A percentile compares a stretch with the other conserved stretches of the same genome.
phyloP scores from a whole-genome alignment of 2,329 filamentous ascomycete genomes.

The Elsinoe arachidis region DNA sequence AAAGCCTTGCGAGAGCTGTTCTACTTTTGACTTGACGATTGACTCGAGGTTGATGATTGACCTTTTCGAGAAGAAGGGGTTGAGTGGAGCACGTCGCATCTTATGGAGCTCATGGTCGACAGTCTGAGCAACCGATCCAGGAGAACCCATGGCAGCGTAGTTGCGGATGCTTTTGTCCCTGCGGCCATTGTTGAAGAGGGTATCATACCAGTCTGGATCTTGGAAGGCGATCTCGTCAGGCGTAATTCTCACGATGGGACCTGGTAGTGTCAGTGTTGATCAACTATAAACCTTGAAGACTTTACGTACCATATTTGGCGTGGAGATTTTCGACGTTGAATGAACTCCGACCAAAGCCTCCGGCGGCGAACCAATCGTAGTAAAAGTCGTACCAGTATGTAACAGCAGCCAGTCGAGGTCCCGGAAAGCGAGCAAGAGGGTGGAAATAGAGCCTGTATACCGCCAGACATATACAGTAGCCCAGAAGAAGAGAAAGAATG shows the following conservation, averaged over 20 bases:
- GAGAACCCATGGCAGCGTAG: background rate
- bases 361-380: conserved; percentile 18
- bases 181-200: conserved; percentile 2
- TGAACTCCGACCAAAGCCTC: background rate
- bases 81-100: conserved; percentile 33
- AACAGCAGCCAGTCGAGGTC: conserved; percentile 23
- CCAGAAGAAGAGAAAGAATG: background rate
- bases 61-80: conserved; percentile 35
- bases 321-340: conserved; percentile 24
- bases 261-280: background rate
- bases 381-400: conserved; percentile 25
- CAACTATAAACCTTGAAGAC: background rate
- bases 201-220: conserved; percentile 29
- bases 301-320: conserved; percentile 20
- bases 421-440: conserved; percentile 24
- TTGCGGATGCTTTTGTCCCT: background rate
- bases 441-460: conserved; percentile 21
- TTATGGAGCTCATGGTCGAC: conserved; percentile 34
- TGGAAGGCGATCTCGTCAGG: conserved; percentile 36
- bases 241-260: conserved; percentile 25
- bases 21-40: background rate
- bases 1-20: background rate
- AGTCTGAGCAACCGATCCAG: conserved; percentile 21
- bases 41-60: background rate
- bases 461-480: conserved; percentile 15